Percentiles rank a stretch among this genome's conserved stretches.
Evolutionary conservation across 83 land plant genomes (phyloP).

Genomic region (Picea abies): DNA sequence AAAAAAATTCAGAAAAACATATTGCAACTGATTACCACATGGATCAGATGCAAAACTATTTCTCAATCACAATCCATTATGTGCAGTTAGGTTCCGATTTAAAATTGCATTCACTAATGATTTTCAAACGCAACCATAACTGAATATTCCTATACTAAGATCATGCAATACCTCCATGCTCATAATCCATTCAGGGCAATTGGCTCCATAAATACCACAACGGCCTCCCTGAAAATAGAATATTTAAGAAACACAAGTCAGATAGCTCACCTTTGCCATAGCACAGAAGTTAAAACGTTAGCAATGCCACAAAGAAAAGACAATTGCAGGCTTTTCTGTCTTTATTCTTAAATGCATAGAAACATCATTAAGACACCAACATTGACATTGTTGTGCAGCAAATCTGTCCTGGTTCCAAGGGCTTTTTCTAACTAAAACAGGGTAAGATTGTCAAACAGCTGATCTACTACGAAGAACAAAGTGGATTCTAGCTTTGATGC

Average conservation of each 20-base stretch:
- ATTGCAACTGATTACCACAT: neutral
- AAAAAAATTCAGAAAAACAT: neutral
- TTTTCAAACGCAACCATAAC: neutral
- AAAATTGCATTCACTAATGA: too few species aligned
- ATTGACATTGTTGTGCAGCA: neutral
- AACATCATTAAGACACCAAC: neutral
- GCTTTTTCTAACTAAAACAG: neutral
- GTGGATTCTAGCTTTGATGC: too few species aligned
- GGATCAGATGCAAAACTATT: neutral
- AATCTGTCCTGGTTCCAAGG: neutral
- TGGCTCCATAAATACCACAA: conserved; percentile 96
- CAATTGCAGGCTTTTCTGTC: neutral
- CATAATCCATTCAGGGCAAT: conserved; percentile 92
- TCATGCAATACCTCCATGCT: conserved; percentile 82
- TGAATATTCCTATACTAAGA: conserved; percentile 3
- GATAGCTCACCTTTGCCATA: neutral
- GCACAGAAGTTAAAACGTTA: neutral
- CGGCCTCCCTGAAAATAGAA: conserved; percentile 65
- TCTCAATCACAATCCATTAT: neutral
- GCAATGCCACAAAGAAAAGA: neutral
- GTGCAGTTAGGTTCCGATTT: too few species aligned
- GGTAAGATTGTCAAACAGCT: neutral
- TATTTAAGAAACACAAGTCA: neutral
- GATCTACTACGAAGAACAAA: neutral
- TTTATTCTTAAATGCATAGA: neutral